Conservation (phyloP, 2,329 filamentous ascomycete genomes). For the Epichloe aotearoae region DNA sequence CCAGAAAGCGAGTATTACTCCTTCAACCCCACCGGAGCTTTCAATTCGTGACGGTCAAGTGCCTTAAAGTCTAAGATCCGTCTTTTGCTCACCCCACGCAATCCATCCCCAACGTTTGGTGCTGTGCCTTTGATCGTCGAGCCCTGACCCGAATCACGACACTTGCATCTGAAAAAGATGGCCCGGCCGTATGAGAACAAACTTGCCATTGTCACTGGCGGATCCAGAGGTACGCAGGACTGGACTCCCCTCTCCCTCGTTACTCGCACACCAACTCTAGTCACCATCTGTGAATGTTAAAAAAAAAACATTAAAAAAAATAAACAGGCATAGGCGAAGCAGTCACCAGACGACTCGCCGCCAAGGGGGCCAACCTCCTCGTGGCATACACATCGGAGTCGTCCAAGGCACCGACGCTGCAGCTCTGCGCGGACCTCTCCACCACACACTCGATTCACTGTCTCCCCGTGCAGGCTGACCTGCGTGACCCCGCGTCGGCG, state of each 20-base stretch:
- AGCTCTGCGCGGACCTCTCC: slow-evolving; percentile 33
- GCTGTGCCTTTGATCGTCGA: too few relatives aligned
- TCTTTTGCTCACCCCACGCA: too few relatives aligned
- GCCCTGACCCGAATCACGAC: too few relatives aligned
- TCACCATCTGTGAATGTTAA: too few relatives aligned
- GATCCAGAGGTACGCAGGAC: slow-evolving; percentile 17
- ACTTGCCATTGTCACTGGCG: slow-evolving; percentile 21
- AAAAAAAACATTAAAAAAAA: too few relatives aligned
- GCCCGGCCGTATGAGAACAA: slow-evolving; percentile 18
- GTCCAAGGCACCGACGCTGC: slow-evolving; percentile 32
- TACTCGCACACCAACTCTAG: too few relatives aligned
- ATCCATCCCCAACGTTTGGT: too few relatives aligned
- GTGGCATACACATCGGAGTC: slow-evolving; percentile 46
- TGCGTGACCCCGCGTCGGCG: slow-evolving; percentile 14
- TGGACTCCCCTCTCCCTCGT: too few relatives aligned
- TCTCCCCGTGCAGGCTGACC: slow-evolving; percentile 17
- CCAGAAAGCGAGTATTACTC: too few relatives aligned
- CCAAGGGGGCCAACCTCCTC: slow-evolving; percentile 46
- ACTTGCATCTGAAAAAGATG: slow-evolving; percentile 7
- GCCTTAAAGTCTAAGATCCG: too few relatives aligned
- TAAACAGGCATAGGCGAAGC: slow-evolving; percentile 39
- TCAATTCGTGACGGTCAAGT: too few relatives aligned
- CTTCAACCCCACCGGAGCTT: too few relatives aligned
- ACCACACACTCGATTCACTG: slow-evolving; percentile 25
- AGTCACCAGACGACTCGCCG: slow-evolving; percentile 42